A percentile compares a stretch with the other conserved stretches of the same genome.
These are phyloP conservation scores for Casuarina equisetifolia DNA, from an alignment of 306 rosid species.

Conservation along the genomic window DNA sequence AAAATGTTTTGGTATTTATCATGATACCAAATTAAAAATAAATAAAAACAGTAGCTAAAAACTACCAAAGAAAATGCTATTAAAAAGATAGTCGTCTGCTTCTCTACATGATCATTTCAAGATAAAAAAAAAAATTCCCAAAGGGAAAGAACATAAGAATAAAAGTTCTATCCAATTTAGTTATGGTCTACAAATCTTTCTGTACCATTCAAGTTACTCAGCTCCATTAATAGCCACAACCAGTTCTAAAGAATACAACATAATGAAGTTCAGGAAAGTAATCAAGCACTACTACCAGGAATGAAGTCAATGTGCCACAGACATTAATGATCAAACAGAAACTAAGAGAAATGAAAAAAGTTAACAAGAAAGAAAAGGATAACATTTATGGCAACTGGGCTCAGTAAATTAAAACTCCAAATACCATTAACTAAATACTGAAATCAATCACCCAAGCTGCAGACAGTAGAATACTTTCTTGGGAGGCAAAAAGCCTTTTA, in stretches of 20 bases:
- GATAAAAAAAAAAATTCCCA: not conserved
- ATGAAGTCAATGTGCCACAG: not conserved
- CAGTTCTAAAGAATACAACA: no score
- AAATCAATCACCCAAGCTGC: not conserved
- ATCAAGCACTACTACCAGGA: not conserved
- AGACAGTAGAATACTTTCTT: not conserved
- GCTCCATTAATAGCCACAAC: not conserved
- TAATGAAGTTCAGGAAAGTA: no score
- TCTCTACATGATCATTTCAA: not conserved
- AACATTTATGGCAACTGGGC: not conserved
- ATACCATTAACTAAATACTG: not conserved
- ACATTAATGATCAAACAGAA: not conserved
- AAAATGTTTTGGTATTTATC: not conserved
- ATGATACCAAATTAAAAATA: no score
- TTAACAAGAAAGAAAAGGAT: not conserved
- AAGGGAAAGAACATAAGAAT: not conserved
- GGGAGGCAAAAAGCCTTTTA: not conserved
- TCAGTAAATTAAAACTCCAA: not conserved
- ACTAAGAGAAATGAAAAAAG: not conserved
- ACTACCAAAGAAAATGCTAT: not conserved
- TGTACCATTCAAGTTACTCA: not conserved
- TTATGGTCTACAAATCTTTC: not conserved
- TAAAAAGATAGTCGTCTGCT: not conserved
- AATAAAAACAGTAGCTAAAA: not conserved
- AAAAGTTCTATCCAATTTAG: not conserved